Percentiles rank a stretch among this genome's conserved stretches.
Evolutionary conservation across 192 early-diverging fungal species (phyloP).

Genomic region (Coemansia sp.): DNA sequence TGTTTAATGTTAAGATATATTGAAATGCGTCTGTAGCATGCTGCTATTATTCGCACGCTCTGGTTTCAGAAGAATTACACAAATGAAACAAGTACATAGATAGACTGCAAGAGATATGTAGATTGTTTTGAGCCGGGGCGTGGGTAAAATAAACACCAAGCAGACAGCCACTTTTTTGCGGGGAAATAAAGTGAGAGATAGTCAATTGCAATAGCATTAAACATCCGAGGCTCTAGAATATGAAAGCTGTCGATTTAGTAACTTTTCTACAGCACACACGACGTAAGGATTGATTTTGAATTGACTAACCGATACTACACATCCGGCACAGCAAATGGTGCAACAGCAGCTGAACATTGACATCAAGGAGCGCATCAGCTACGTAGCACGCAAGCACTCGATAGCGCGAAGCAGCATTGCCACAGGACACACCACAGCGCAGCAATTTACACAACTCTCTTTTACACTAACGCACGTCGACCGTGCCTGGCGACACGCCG

Average conservation of each 20-base stretch:
- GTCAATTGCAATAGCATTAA: too few species aligned
- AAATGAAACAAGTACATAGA: too few species aligned
- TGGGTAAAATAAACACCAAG: too few species aligned
- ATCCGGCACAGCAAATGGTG: slow-evolving; percentile 2
- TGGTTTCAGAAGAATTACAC: too few species aligned
- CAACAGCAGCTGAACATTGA: slow-evolving; percentile 22
- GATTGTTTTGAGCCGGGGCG: too few species aligned
- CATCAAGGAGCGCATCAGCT: slow-evolving; percentile 47
- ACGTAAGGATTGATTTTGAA: neutral
- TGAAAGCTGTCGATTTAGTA: neutral
- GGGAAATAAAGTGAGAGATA: too few species aligned
- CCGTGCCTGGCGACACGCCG: slow-evolving; percentile 34
- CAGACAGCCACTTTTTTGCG: too few species aligned
- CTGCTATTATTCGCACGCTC: too few species aligned
- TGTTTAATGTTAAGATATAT: too few species aligned
- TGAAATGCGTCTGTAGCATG: too few species aligned
- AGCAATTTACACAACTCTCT: slow-evolving; percentile 22
- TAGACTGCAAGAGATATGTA: too few species aligned
- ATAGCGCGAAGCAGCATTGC: neutral
- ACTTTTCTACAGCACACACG: neutral
- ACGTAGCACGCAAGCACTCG: slow-evolving; percentile 10
- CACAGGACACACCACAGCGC: neutral
- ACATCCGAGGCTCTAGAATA: too few species aligned
- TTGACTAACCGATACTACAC: neutral
- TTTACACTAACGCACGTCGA: slow-evolving; percentile 29